Evolutionary conservation across 768 basidiomycete genomes (phyloP), one percentile per base, ranked within the genome.

Genomic region (Tulasnella sp.): DNA sequence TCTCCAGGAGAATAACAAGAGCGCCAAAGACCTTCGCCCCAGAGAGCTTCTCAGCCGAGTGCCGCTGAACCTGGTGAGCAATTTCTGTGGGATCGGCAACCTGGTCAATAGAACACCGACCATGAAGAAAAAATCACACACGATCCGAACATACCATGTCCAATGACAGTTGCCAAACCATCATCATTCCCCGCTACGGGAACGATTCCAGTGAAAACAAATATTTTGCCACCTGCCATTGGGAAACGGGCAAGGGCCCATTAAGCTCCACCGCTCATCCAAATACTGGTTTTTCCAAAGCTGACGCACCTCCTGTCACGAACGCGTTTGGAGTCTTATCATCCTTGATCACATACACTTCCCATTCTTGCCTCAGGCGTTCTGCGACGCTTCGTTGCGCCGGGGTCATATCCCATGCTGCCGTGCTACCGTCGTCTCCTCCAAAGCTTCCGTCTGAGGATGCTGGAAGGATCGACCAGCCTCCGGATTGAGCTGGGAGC

Each of bases 131-230:
- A 8, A 80, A 52, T 18, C 24, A 19, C 40, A 78, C 38, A 14
- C 10, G 71, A 68, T 31, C 24, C n/a, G 1, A 19, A 83, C 88
- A 3, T 77, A 93, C 95, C 95, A 84, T 98, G 96, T 0, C 93
- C 90, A 2, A 98, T 85, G 1, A 98, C 92, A n/a, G 92, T 92
- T 0, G 96, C 94, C 0, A 98, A 86, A 0, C 94, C 95, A 82
- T 93, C 89, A 82, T 96, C 94, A 81, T 95, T 91, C 80, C 86
- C 87, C 72, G 91, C 92, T 7, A 96, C 86, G 0, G 93, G 94
- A 4, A 98, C 84, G 46, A 98, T 94, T 0, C 96, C 96, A 0
- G 95, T 96, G 83, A 94, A 97, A 14, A 98, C 93, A 42, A 96
- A 89, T 76, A 98, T 91, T 74, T 92, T 88, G 19, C 87, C 86